These are phyloP conservation scores for Boletus subcaerulescens DNA, from an alignment of 768 basidiomycete genomes.

Conservation along the genomic window DNA sequence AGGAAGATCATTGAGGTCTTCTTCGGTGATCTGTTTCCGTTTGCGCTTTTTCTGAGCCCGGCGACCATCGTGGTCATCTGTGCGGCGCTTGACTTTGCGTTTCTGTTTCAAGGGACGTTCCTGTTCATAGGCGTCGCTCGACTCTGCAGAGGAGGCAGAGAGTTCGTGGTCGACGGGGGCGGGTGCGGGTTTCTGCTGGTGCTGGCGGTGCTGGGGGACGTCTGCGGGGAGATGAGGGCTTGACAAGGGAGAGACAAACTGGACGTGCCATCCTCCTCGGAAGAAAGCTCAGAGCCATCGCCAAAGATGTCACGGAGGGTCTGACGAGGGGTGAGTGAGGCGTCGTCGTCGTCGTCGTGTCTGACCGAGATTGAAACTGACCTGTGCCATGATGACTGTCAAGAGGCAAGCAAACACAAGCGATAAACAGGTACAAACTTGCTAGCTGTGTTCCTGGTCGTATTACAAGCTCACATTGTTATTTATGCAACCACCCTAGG, in stretches of 20 bases:
- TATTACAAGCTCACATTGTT: not conserved
- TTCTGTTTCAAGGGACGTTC: conserved; percentile 29
- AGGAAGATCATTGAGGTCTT: conserved; percentile 65
- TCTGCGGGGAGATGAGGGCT: conserved; percentile 30
- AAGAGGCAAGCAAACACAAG: not conserved
- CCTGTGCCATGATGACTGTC: conserved; percentile 15
- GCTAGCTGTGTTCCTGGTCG: too few species aligned
- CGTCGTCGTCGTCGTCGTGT: not conserved
- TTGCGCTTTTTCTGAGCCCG: conserved; percentile 53
- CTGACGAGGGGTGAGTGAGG: not conserved
- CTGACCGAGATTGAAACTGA: not conserved
- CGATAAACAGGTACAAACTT: conserved; percentile 14
- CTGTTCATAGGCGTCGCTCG: conserved; percentile 53
- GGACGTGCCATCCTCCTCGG: conserved; percentile 56
- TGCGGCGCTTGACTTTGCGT: conserved; percentile 35
- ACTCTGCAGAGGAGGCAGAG: conserved; percentile 38
- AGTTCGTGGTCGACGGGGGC: conserved; percentile 31
- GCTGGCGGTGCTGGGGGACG: conserved; percentile 41
- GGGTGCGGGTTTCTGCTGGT: conserved; percentile 28
- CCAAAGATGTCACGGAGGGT: conserved; percentile 70
- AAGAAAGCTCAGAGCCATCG: conserved; percentile 81
- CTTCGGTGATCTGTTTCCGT: conserved; percentile 56
- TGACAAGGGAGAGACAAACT: not conserved
- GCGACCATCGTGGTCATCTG: conserved; percentile 41
- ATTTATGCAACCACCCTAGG: not conserved